A percentile compares a stretch with the other conserved stretches of the same genome.
Evolutionary conservation across 495 filamentous ascomycete genomes (phyloP).

Genomic region (Penicillium crystallinum): DNA sequence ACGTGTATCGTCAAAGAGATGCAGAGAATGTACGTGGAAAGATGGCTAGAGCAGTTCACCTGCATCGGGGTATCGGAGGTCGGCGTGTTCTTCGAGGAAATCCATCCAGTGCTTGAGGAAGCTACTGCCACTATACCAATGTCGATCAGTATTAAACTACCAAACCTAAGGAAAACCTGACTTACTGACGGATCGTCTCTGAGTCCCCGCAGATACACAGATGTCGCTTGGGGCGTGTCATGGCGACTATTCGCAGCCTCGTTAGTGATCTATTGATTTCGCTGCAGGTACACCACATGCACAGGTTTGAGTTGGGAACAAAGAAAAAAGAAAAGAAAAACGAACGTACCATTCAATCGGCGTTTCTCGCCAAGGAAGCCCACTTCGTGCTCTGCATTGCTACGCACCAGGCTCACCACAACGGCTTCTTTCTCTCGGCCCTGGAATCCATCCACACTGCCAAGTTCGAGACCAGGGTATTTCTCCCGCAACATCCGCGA

Average conservation of each 20-base stretch:
- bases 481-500: conserved; percentile 67
- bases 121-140: conserved; percentile 56
- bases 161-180: conserved; percentile 14
- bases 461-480: conserved; percentile 81
- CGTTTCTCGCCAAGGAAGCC: conserved; percentile 94
- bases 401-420: conserved; percentile 83
- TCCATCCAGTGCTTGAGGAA: conserved; percentile 88
- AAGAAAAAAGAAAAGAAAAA: background rate
- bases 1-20: too few relatives aligned
- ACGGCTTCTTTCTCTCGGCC: conserved; percentile 96
- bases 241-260: conserved; percentile 59
- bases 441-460: conserved; percentile 95
- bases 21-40: background rate
- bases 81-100: conserved; percentile 78
- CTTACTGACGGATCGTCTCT: conserved; percentile 81
- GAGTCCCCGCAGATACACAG: conserved; percentile 89
- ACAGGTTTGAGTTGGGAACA: background rate
- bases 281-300: conserved; percentile 1
- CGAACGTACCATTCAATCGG: conserved; percentile 70
- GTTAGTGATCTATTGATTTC: background rate
- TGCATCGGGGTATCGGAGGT: conserved; percentile 77
- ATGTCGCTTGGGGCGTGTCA: conserved; percentile 89
- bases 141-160: conserved; percentile 3
- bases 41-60: conserved; percentile 41
- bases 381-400: conserved; percentile 79